Evolutionary conservation across 2,329 filamentous ascomycete genomes (phyloP).

Genomic region (Amylocarpus encephaloides): DNA sequence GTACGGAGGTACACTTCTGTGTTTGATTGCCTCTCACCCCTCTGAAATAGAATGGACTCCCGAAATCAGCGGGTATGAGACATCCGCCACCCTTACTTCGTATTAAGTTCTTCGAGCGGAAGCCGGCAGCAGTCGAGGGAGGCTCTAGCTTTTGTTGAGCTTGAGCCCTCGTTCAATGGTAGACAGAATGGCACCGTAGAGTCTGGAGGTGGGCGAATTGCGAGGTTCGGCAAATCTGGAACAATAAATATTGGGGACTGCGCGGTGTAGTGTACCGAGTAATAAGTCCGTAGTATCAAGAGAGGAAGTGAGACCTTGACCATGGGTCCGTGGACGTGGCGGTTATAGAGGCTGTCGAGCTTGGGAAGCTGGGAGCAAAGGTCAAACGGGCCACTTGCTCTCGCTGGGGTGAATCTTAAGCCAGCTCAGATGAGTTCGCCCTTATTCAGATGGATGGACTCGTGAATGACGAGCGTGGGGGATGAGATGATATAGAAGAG

Average conservation of each 20-base stretch:
- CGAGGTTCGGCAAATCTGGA: conserved; percentile 7
- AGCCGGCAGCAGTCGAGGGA: conserved; percentile 18
- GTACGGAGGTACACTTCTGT: conserved; percentile 8
- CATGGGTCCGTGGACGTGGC: conserved; percentile 6
- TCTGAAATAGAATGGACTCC: conserved; percentile 15
- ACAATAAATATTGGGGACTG: conserved; percentile 2
- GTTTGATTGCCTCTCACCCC: conserved; percentile 21
- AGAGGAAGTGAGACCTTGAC: background rate
- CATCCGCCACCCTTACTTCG: conserved; percentile 22
- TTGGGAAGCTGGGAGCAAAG: conserved; percentile 2
- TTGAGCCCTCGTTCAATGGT: conserved; percentile 3
- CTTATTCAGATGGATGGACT: background rate
- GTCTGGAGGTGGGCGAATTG: conserved; percentile 3
- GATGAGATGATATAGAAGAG: conserved; percentile 19
- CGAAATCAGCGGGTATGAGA: conserved; percentile 19
- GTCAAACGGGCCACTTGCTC: conserved; percentile 5
- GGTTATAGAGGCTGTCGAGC: background rate
- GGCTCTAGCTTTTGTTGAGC: background rate
- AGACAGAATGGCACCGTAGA: background rate
- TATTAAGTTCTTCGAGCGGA: conserved; percentile 11
- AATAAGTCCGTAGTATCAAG: background rate
- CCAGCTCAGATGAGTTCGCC: background rate
- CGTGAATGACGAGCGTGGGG: conserved; percentile 8
- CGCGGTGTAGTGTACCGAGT: background rate
- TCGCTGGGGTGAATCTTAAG: background rate